Conservation (phyloP, 768 basidiomycete genomes). For the Termitomyces sp. region DNA sequence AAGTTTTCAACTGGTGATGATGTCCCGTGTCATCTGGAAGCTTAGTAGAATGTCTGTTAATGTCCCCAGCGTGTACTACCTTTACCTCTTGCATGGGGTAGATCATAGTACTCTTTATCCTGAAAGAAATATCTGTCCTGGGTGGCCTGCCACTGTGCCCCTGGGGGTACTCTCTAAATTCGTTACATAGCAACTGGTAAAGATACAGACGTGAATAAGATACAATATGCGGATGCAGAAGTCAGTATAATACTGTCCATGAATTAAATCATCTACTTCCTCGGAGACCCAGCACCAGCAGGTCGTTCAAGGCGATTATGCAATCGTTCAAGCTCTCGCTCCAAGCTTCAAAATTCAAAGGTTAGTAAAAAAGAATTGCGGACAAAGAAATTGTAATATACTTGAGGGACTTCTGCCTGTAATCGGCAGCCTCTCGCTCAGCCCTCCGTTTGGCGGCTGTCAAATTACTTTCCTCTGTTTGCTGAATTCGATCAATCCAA, state of each 20-base stretch:
- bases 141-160: neutral
- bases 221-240: constrained; percentile 9
- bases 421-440: constrained; percentile 71
- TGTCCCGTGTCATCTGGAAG: too few relatives aligned
- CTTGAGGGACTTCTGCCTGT: constrained; percentile 65
- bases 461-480: constrained; percentile 63
- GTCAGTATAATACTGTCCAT: constrained; percentile 7
- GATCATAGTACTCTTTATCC: neutral
- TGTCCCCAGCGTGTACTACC: neutral
- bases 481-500: constrained; percentile 31
- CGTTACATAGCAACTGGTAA: constrained; percentile 10
- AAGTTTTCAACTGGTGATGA: too few relatives aligned
- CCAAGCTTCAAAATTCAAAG: constrained; percentile 32
- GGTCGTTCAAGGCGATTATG: constrained; percentile 61
- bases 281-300: constrained; percentile 30
- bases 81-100: neutral
- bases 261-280: constrained; percentile 18
- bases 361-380: constrained; percentile 2
- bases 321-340: constrained; percentile 64
- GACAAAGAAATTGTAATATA: constrained; percentile 24
- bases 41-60: too few relatives aligned
- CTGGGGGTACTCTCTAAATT: neutral
- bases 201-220: constrained; percentile 16
- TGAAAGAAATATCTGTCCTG: neutral
- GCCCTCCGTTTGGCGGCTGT: constrained; percentile 69